Evolutionary conservation across 225 moss, liverwort and hornwort genomes (phyloP).

Genomic region (Straminergon stramineum): DNA sequence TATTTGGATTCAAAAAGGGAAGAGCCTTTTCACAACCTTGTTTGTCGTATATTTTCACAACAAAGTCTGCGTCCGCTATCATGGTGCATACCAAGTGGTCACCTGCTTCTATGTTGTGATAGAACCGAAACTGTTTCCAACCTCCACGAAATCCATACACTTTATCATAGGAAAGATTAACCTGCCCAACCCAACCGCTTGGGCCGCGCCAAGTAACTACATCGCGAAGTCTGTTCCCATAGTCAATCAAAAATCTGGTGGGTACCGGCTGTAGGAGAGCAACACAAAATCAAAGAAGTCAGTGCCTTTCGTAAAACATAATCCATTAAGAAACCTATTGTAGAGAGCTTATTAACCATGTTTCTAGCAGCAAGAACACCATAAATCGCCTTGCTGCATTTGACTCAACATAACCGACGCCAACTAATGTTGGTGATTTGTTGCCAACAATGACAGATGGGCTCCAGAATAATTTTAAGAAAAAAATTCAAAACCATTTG

Average conservation of each 20-base stretch:
- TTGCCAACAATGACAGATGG: background rate
- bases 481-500: background rate
- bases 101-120: slow-evolving; percentile 15
- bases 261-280: slow-evolving; percentile 2
- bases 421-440: background rate
- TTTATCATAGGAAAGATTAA: slow-evolving; percentile 1
- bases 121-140: slow-evolving; percentile 11
- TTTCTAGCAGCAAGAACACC: background rate
- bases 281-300: background rate
- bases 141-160: slow-evolving; percentile 20
- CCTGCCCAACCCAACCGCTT: slow-evolving; percentile 15
- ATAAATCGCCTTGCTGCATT: background rate
- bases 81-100: slow-evolving; percentile 14
- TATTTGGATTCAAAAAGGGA: background rate
- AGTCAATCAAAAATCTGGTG: slow-evolving; percentile 3
- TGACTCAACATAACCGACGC: background rate
- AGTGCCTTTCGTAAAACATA: background rate
- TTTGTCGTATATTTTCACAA: slow-evolving; percentile 18
- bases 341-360: background rate
- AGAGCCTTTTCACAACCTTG: slow-evolving; percentile 15
- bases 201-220: slow-evolving; percentile 12
- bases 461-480: background rate
- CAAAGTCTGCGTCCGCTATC: slow-evolving; percentile 5
- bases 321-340: background rate
- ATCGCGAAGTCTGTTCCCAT: slow-evolving; percentile 15